These are phyloP conservation scores for Biscutella laevigata DNA, from an alignment of 441 rosid genomes.

Conservation along the genomic window DNA sequence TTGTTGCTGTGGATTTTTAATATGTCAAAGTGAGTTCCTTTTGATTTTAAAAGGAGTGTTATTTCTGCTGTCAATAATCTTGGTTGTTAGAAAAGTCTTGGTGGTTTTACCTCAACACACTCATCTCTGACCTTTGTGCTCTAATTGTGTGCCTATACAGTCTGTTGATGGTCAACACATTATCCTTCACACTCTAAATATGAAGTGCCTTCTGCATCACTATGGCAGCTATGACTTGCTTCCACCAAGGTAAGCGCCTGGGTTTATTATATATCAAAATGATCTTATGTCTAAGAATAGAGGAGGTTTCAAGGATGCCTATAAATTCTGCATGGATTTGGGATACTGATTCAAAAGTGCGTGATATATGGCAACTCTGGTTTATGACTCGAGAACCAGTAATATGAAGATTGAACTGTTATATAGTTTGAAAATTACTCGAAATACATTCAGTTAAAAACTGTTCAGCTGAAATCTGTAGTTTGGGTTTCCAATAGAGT, in stretches of 20 bases:
- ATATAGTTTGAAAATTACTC: neutral
- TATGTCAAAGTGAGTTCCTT: neutral
- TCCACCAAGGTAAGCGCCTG: slow-evolving; percentile 61
- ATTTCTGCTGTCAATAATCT: neutral
- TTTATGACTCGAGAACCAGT: neutral
- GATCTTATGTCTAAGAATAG: neutral
- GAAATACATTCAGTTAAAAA: neutral
- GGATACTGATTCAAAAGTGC: neutral
- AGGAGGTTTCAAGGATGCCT: neutral
- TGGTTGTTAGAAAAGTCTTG: neutral
- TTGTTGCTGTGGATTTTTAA: neutral
- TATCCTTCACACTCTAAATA: slow-evolving; percentile 74
- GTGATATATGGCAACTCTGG: neutral
- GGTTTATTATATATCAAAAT: neutral
- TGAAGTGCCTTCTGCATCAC: slow-evolving; percentile 86
- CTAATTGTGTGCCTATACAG: slow-evolving; percentile 38
- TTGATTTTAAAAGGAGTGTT: neutral
- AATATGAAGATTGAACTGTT: neutral
- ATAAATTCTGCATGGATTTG: neutral
- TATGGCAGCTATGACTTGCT: slow-evolving; percentile 73
- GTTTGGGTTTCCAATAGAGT: neutral
- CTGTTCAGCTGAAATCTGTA: neutral
- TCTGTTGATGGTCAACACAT: slow-evolving; percentile 88
- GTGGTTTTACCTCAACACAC: neutral
- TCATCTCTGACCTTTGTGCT: slow-evolving; percentile 9